These are phyloP conservation scores for Macrophomina phaseolina DNA, from an alignment of 2,329 filamentous ascomycete genomes.

Conservation along the genomic window DNA sequence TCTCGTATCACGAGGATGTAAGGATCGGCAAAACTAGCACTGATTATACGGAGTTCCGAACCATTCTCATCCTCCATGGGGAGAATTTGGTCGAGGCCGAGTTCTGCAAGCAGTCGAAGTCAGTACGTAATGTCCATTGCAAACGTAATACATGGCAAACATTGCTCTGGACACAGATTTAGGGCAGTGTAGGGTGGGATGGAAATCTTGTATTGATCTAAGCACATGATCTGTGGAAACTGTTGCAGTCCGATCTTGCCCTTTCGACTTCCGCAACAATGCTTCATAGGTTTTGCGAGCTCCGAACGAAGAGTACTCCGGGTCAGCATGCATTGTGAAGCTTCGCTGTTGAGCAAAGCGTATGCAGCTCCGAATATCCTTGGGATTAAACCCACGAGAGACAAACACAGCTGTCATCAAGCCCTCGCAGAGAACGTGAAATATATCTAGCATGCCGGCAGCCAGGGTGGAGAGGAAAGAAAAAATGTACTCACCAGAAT, in stretches of 20 bases:
- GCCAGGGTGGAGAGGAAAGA: conserved; percentile 4
- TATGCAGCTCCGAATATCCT: not conserved
- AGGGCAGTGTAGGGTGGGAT: conserved; percentile 16
- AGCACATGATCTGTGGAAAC: conserved; percentile 23
- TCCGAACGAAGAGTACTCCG: not conserved
- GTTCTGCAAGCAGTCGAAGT: conserved; percentile 59
- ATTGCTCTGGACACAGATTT: conserved; percentile 8
- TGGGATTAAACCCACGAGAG: not conserved
- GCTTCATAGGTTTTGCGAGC: not conserved
- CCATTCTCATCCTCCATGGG: conserved; percentile 92
- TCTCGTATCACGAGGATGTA: conserved; percentile 84
- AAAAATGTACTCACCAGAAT: conserved; percentile 69
- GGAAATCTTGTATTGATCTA: conserved; percentile 26
- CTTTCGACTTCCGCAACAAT: conserved; percentile 4
- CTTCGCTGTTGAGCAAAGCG: not conserved
- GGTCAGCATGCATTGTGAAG: not conserved
- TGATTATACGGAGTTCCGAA: conserved; percentile 76
- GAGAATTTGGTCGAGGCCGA: conserved; percentile 87
- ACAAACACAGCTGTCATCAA: not conserved
- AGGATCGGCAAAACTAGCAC: conserved; percentile 84
- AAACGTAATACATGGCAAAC: conserved; percentile 6
- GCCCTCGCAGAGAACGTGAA: not conserved
- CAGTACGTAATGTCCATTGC: not conserved
- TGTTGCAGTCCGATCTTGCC: conserved; percentile 10
- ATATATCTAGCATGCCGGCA: conserved; percentile 4